Evolutionary conservation across 2,329 filamentous ascomycete genomes (phyloP), one percentile per base, ranked within the genome.

Genomic region (Aspergillus persii): DNA sequence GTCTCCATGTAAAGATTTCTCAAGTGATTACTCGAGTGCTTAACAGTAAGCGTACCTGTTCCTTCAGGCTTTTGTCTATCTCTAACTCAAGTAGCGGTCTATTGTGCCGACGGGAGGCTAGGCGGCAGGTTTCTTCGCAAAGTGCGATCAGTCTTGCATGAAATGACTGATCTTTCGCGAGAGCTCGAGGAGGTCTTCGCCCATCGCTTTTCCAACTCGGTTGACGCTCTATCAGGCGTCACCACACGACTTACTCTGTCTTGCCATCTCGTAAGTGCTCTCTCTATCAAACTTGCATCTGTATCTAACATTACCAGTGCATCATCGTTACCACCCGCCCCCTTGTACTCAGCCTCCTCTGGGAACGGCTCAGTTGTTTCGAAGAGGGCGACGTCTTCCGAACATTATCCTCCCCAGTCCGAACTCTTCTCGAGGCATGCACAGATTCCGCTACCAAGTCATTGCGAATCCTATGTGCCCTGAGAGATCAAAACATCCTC

Each of bases 1-100:
- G 68, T 29, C 71, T 79, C 53, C 75, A 79, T 56, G 75, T 79
- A 41, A 76, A 74, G 57, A 69, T 79, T 31, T 71, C 76, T 1
- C 73, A 74, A 41, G 71, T 75, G 5, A 75, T 74, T 47, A 70
- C 76, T 4, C 68, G 72, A 3, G 77, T 79, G 39, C 61, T 76
- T 1, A 71, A 70, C 50, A 76, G 76, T 77, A 67, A 63, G 74
- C 66, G 2, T 8, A 3, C 2, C 6, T 47, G 3, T 29, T 2
- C 0, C 8, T 4, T 29, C 23, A 39, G 7, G 46, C n/a, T 11
- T 9, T 2, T 29, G 1, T 12, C 18, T 26, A 11, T 30, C 4
- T 33, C 54, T 60, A n/a, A 59, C 46, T 8, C 11, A 3, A 3
- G 9, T 18, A 76, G 72, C 72, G 50, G 71, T 77, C 2, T 77